Base-by-base conservation (phyloP, 1,284 basidiomycete genomes). In the Irpex sp. region DNA sequence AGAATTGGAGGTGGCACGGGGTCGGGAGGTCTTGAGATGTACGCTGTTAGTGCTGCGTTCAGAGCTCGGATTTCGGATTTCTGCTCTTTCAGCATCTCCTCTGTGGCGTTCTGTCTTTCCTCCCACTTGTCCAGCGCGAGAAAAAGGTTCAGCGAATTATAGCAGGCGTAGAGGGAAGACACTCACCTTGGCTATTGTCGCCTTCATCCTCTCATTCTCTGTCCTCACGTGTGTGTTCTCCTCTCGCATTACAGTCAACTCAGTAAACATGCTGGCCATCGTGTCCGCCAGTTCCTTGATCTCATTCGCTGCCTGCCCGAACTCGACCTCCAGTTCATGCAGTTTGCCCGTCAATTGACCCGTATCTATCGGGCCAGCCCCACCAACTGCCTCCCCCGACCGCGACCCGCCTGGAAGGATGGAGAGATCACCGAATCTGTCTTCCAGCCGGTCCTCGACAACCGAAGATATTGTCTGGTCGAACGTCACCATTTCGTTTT, bases 401-500 rank as follows among this genome's bases (percentile, higher is more conserved):
- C 21, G 58, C 37, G 56, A 38, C 13, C 26, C 26, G 26, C 7
- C 17, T 34, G 31, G 6, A 13, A n/a, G 57, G 8, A 62, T 19
- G 70, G 34, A 44, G 26, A 71, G 64, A 17, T 65, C 59, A 2
- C 66, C 69, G 59, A 75, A 67, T 19, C 48, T 56, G 54, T 75
- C 75, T 58, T 80, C 75, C 15, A 79, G 59, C 57, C 75, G 72
- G 37, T 64, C 68, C 15, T 78, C 74, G 31, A 85, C 71, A 15
- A 69, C 72, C 48, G 75, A 74, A 9, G 79, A 77, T 17, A 85
- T 70, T 61, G 80, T 76, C 8, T 77, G 74, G 52, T 81, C 76
- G 57, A 78, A 77, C 57, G 78, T 77, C 2, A 67, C 66, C 49
- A 84, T 66, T 59, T 81, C 77, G 65, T 85, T 83, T 65, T 82